These are phyloP conservation scores for Acer campestre DNA, from an alignment of 345 rosid species.

Conservation along the genomic window DNA sequence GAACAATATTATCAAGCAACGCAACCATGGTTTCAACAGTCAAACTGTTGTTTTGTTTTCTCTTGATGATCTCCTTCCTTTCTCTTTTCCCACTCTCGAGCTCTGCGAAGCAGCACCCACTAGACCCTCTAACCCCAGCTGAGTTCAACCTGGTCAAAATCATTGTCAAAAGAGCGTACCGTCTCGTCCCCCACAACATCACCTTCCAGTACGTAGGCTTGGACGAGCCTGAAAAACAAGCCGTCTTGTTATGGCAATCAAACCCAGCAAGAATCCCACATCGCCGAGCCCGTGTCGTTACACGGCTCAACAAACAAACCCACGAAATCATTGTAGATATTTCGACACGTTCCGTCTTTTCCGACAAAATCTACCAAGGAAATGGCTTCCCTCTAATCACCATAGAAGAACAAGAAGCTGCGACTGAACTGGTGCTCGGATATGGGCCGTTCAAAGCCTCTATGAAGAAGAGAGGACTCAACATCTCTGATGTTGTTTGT, in stretches of 20 bases:
- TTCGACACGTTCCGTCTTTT: background rate
- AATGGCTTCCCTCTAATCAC: conserved; percentile 32
- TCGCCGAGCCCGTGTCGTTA: conserved; percentile 14
- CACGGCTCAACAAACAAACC: conserved; percentile 6
- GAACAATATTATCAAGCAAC: background rate
- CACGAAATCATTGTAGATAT: conserved; percentile 14
- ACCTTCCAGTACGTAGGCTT: conserved; percentile 25
- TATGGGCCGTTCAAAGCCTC: conserved; percentile 35
- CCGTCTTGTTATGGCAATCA: conserved; percentile 17
- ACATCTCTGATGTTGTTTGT: conserved; percentile 31
- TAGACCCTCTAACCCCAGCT: conserved; percentile 7
- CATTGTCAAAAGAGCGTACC: conserved; percentile 7
- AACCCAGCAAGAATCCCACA: conserved; percentile 5
- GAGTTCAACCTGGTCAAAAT: conserved; percentile 14
- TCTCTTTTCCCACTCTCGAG: background rate
- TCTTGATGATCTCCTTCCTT: background rate
- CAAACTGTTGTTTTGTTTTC: background rate
- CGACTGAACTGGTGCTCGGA: conserved; percentile 20
- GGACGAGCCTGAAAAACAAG: conserved; percentile 23
- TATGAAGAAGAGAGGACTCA: conserved; percentile 22
- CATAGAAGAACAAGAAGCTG: conserved; percentile 18
- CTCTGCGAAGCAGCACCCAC: background rate
- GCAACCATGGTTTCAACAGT: background rate
- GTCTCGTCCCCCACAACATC: background rate
- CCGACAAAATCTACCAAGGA: background rate